Evolutionary conservation across 441 rosid species (phyloP).

Genomic region (Dalechampia spathulata): DNA sequence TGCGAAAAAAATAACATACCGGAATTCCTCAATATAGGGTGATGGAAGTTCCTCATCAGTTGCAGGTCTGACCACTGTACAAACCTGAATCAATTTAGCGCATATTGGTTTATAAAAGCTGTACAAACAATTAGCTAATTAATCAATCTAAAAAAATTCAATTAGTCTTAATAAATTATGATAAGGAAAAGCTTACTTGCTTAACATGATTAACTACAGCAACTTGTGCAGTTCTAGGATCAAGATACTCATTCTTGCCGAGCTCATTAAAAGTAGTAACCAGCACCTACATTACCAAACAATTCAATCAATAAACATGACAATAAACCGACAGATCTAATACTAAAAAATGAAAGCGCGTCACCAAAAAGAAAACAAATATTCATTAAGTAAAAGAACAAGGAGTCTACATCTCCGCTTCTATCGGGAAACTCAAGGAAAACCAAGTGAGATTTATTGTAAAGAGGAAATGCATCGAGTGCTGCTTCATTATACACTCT

Average conservation of each 20-base stretch:
- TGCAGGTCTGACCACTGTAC: conserved; percentile 88
- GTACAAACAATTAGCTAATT: background rate
- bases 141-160: background rate
- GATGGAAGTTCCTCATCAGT: conserved; percentile 88
- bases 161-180: no score
- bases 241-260: conserved; percentile 57
- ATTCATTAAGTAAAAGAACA: no score
- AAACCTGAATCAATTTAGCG: conserved; percentile 74
- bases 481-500: conserved; percentile 66
- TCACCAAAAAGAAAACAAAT: no score
- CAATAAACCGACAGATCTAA: conserved; percentile 7
- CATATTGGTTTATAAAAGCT: conserved; percentile 18
- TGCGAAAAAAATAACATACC: conserved; percentile 38
- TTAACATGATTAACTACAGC: conserved; percentile 82
- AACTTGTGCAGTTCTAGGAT: conserved; percentile 88
- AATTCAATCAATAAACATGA: background rate
- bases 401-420: conserved; percentile 76
- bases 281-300: conserved; percentile 41
- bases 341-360: conserved; percentile 8
- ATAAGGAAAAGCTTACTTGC: conserved; percentile 46
- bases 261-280: conserved; percentile 63
- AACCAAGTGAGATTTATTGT: conserved; percentile 87
- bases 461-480: conserved; percentile 69
- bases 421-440: conserved; percentile 65
- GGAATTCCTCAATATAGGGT: conserved; percentile 73